Conservation (phyloP, 805 yeast genomes). For the Wickerhamomyces tratensis region DNA sequence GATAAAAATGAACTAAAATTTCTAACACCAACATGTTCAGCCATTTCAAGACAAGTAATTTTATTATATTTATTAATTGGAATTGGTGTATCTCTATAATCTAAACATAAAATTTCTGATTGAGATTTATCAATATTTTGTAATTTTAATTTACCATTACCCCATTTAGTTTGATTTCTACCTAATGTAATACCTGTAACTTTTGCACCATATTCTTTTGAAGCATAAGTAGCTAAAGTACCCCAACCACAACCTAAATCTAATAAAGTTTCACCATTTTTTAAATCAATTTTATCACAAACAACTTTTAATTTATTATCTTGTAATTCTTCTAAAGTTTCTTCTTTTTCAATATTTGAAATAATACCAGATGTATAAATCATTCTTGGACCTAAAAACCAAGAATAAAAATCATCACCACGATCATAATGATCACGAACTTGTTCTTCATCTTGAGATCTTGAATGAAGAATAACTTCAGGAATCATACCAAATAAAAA, state of each 20-base stretch:
- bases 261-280: constrained; percentile 64
- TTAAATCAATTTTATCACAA: constrained; percentile 73
- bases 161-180: constrained; percentile 85
- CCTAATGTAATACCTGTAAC: constrained; percentile 90
- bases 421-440: constrained; percentile 94
- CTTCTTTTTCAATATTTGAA: constrained; percentile 58
- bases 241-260: constrained; percentile 98
- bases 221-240: constrained; percentile 77
- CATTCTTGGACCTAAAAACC: constrained; percentile 95
- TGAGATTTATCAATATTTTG: constrained; percentile 65
- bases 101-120: constrained; percentile 70
- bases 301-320: constrained; percentile 84
- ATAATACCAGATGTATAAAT: constrained; percentile 84
- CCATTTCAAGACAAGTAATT: constrained; percentile 89
- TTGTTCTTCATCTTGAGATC: constrained; percentile 93
- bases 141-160: constrained; percentile 56
- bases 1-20: constrained; percentile 64
- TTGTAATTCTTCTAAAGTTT: constrained; percentile 71
- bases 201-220: constrained; percentile 71
- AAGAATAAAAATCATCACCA: constrained; percentile 89
- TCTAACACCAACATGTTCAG: constrained; percentile 92
- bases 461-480: constrained; percentile 84
- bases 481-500: constrained; percentile 86
- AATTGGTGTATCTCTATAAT: constrained; percentile 84
- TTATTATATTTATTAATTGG: constrained; percentile 67